Conservation (phyloP, 129 eudicot genomes). For the Flaveria linearis region DNA sequence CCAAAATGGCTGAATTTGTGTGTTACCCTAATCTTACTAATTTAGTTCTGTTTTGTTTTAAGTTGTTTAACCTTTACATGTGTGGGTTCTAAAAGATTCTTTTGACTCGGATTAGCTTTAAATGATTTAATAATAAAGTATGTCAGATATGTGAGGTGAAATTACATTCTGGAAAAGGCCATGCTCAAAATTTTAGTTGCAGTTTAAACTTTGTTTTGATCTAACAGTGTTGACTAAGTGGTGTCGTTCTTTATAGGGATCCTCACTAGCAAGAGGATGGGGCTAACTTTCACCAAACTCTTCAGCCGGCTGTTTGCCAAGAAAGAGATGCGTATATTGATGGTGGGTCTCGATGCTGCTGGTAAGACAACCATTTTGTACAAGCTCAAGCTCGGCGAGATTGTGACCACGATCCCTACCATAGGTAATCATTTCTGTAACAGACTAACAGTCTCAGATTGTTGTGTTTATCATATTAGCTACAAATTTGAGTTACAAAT, state of each 20-base stretch:
- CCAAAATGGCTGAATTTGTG: too few species aligned
- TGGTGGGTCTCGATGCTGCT: conserved; percentile 99
- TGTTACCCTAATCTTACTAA: too few species aligned
- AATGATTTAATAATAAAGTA: neutral
- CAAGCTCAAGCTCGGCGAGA: conserved; percentile 99
- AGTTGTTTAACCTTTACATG: conserved; percentile 2
- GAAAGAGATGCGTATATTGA: conserved; percentile 96
- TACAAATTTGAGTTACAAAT: too few species aligned
- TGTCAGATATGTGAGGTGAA: neutral
- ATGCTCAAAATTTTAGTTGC: neutral
- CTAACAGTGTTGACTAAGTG: conserved; percentile 1
- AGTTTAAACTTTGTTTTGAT: conserved; percentile 12
- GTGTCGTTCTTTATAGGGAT: conserved; percentile 38
- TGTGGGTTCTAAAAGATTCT: neutral
- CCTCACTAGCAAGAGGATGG: conserved; percentile 62
- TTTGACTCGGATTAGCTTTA: conserved; percentile 2
- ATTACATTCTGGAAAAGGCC: neutral
- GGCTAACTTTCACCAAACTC: conserved; percentile 87
- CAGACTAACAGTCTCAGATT: conserved; percentile 18
- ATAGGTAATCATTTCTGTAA: conserved; percentile 56
- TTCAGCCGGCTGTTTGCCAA: conserved; percentile 99
- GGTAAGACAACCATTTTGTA: conserved; percentile 99
- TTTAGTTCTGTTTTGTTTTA: neutral
- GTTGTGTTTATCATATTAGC: neutral
- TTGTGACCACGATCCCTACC: conserved; percentile 95